Evolutionary conservation across 495 filamentous ascomycete species (phyloP), one percentile per base, ranked within the genome.

Genomic region (Copromyces sp.): DNA sequence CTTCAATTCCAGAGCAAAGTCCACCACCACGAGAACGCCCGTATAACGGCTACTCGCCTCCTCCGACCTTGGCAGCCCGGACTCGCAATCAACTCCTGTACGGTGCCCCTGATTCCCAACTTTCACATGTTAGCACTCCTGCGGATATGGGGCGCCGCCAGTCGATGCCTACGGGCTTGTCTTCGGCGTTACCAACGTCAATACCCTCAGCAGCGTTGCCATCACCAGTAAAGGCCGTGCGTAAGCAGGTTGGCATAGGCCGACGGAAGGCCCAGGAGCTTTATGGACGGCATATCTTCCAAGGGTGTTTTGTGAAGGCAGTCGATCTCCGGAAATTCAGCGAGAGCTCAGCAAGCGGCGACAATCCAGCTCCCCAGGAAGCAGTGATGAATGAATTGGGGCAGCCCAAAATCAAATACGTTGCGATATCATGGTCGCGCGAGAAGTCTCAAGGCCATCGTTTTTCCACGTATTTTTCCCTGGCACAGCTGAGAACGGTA

Each of bases 291-390:
- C 53, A 37, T 35, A 65, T 65, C 53, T 65, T 65, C 5, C 12
- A 65, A 65, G 76, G 80, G 35, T 81, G 80, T 68, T 84, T 85
- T 53, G 80, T 86, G 14, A 75, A 80, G 12, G 79, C 84, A 5
- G 75, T 81, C 4, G 78, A 83, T 29, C 74, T 84, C 12, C 81
- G 82, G 37, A 75, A 79, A 68, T 41, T 75, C 39, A 82, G 75
- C 45, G 76, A 75, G 40, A 70, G 72, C 39, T 74, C 69, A 4
- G 74, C 76, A 16, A 65, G 47, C 24, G 77, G 70, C 41, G 74
- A 74, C 39, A 74, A 3, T 7, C 9, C 38, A 45, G 39, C 69
- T 37, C n/a, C 39, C 5, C 70, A 38, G 41, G 74, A 29, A 14
- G 45, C 42, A 39, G 41, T 32, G 17, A 68, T 71, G 42, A 29